phyloP scores from a whole-genome alignment of 2,329 filamentous ascomycete genomes.

The Pseudopithomyces chartarum region DNA sequence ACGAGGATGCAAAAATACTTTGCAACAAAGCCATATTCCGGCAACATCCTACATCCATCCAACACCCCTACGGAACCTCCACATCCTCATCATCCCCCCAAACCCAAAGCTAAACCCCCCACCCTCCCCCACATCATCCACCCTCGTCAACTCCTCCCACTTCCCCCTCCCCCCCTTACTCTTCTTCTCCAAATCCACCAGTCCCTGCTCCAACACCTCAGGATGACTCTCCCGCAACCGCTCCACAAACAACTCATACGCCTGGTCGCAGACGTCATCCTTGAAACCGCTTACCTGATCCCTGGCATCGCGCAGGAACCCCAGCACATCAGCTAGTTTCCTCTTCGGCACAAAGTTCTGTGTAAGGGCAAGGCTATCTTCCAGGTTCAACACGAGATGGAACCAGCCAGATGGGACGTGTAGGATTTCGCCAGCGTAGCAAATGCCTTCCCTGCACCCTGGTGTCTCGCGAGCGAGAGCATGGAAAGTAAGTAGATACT shows the following conservation, averaged over 20 bases:
- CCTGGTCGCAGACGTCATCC: slow-evolving; percentile 69
- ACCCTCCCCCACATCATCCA: slow-evolving; percentile 47
- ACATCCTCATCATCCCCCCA: slow-evolving; percentile 60
- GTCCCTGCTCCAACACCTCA: slow-evolving; percentile 65
- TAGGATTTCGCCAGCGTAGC: slow-evolving; percentile 80
- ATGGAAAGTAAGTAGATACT: slow-evolving; percentile 93
- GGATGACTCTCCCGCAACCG: slow-evolving; percentile 68
- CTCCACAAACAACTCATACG: slow-evolving; percentile 73
- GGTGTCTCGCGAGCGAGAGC: slow-evolving; percentile 75
- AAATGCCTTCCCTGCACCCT: slow-evolving; percentile 86
- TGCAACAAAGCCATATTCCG: too few relatives aligned
- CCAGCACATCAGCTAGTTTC: slow-evolving; percentile 75
- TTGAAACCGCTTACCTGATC: slow-evolving; percentile 89
- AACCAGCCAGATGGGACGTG: slow-evolving; percentile 97
- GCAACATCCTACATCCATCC: too few relatives aligned
- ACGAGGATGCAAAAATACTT: too few relatives aligned
- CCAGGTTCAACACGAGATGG: slow-evolving; percentile 91
- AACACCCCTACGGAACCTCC: slow-evolving; percentile 39
- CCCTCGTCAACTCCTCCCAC: slow-evolving; percentile 80
- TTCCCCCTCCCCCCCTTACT: slow-evolving; percentile 71
- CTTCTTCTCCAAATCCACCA: slow-evolving; percentile 68
- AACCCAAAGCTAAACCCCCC: slow-evolving; percentile 66
- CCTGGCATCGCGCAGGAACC: slow-evolving; percentile 79
- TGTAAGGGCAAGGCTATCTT: slow-evolving; percentile 83
- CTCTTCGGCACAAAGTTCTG: slow-evolving; percentile 89